phyloP scores from a whole-genome alignment of 176 grass and related monocot species.

The Eleusine coracana region DNA sequence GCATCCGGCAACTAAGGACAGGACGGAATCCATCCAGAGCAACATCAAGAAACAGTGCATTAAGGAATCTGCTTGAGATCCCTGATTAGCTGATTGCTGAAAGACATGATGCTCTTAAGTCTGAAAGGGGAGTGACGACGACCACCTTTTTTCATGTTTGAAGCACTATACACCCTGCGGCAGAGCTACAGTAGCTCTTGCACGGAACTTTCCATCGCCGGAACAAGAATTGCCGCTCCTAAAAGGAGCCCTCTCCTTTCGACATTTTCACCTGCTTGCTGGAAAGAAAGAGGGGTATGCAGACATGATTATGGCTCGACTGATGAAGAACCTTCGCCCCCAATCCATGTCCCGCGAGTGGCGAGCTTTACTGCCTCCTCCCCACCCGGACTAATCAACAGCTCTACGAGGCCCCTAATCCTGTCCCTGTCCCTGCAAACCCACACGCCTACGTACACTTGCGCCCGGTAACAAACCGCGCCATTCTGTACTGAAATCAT shows the following conservation, averaged over 20 bases:
- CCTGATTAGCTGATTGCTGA: neutral
- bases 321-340: conserved; percentile 51
- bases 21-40: neutral
- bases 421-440: conserved; percentile 23
- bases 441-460: conserved; percentile 38
- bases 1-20: neutral
- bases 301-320: conserved; percentile 33
- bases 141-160: neutral
- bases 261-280: conserved; percentile 15
- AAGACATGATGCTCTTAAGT: neutral
- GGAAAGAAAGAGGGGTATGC: conserved; percentile 9
- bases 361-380: conserved; percentile 38
- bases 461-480: conserved; percentile 25
- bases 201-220: conserved; percentile 26
- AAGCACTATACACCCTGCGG: neutral
- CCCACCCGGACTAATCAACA: conserved; percentile 43
- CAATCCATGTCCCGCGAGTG: conserved; percentile 48
- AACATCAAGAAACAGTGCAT: neutral
- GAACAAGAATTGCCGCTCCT: neutral
- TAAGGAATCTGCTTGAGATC: conserved; percentile 9
- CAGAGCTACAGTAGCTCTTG: conserved; percentile 9
- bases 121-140: neutral
- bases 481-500: conserved; percentile 32
- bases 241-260: neutral
- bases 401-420: conserved; percentile 27